Evolutionary conservation across 164 flowering plant genomes (phyloP), one percentile per base, ranked within the genome.

Genomic region (Piper longum): DNA sequence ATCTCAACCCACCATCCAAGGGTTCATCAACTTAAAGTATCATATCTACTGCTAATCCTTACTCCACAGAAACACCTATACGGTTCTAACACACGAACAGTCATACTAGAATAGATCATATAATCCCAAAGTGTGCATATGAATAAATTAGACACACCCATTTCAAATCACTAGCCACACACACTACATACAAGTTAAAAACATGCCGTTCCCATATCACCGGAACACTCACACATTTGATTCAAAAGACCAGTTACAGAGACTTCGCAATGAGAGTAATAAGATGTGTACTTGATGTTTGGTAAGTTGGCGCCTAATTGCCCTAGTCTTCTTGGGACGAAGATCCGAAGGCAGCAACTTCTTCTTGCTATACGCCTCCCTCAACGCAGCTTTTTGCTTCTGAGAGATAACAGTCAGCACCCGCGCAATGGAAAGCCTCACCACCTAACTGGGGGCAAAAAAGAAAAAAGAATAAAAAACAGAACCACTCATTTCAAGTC

Each of bases 291-390:
- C 88, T 87, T 88, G 92, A 65, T 88, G 83, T 66, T 86, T 88
- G 56, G 96, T 88, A 9, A 88, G 89, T 59, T 86, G 80, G 16
- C 80, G 81, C 43, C 90, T 80, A 59, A 86, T 88, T 57, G 90
- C 90, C 57, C 90, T 74, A 67, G 96, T 88, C 77, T 86, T 86
- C 87, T 86, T 86, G 36, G 92, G 92, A 64, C 96, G 85, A 43
- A 88, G 79, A 70, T 88, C 96, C 64, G 85, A 81, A 0, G 92
- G 96, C 75, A 86, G 56, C 40, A 60, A 76, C 77, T 85, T 88
- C 86, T 86, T 75, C 48, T 82, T 84, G 83, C 84, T 84, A 79
- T 82, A 84, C 0, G 74, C 88, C 52, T 84, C 91, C 63, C 96
- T 83, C 67, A 88, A 64, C 0, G 84, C 88, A 40, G 88, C 74